A percentile compares a stretch with the other conserved stretches of the same genome.
phyloP scores from a whole-genome alignment of 176 grass and related monocot species.

The Rhipidocladum racemiflorum region DNA sequence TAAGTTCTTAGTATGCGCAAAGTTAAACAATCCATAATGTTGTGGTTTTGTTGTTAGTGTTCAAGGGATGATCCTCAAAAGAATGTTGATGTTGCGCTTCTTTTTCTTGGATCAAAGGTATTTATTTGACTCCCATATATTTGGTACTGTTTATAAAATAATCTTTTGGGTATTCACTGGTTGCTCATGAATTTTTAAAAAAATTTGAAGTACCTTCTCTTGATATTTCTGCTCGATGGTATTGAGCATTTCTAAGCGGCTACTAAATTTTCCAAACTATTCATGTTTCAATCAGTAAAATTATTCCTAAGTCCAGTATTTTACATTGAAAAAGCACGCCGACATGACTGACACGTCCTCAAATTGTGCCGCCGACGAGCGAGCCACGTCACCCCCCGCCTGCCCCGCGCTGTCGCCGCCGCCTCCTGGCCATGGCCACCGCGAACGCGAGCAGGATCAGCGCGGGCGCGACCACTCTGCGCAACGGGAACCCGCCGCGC shows the following conservation, averaged over 20 bases:
- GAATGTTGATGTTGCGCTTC: slow-evolving; percentile 66
- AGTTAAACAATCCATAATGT: slow-evolving; percentile 13
- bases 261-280: slow-evolving; percentile 6
- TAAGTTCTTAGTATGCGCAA: neutral
- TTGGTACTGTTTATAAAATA: slow-evolving; percentile 1
- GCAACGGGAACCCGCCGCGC: neutral
- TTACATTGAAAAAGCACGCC: too few species aligned
- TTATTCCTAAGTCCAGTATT: neutral
- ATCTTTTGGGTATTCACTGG: neutral
- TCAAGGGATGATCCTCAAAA: slow-evolving; percentile 39
- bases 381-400: neutral
- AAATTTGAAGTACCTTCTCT: neutral
- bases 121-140: neutral
- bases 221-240: neutral
- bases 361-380: neutral
- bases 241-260: neutral
- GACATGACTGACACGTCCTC: too few species aligned
- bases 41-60: slow-evolving; percentile 49
- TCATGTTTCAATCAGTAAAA: neutral
- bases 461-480: slow-evolving; percentile 22
- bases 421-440: slow-evolving; percentile 1
- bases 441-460: slow-evolving; percentile 24
- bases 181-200: neutral
- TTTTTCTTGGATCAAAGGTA: slow-evolving; percentile 91
- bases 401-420: neutral